Base-by-base conservation (phyloP, 192 early-diverging fungal genomes). In the Jimgerdemannia flammicorona region DNA sequence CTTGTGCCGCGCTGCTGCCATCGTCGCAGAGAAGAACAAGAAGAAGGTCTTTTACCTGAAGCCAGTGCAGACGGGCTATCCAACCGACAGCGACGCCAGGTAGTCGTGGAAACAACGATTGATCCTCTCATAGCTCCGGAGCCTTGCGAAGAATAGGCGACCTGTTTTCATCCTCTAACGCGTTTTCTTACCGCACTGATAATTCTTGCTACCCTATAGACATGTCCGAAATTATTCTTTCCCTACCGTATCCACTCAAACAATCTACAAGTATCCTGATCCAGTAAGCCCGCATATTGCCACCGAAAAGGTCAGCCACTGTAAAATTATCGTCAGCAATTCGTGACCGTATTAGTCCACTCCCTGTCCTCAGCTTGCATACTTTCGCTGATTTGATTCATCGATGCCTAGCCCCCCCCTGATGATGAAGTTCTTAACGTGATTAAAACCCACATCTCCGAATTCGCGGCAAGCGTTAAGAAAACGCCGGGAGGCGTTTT, bases 51-150 rank as follows among this genome's bases (percentile, higher is more conserved):
- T 87, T 71, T 94, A 94, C 77, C 44, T 94, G 40, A 95, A 95
- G 68, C 94, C 94, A 0, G 87, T 95, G 3, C 94, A 95, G 81
- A 95, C 94, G 9, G 94, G 93, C 0, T 95, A 86, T 80, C 93
- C 94, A 7, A 80, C 79, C 4, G 93, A 94, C 80, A 88, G 87
- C 54, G 94, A 95, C 82, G 87, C 88, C 59, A 85, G 88, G 85
- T 88, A 75, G 17, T 10, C 14, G 7, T 78, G 41, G 59, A 44
- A 20, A 63, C 40, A 44, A 10, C 29, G n/a, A 19, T 59, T 42
- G 72, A 43, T 70, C 40, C 11, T 82, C 63, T 40, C 20, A 44
- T 4, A 70, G 18, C 9, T 54, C 44, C 3, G 70, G 49, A 29
- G 59, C 11, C 29, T 29, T 29, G 29, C 29, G 29, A 29, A 29